Evolutionary conservation across 805 yeast genomes (phyloP), one percentile per base, ranked within the genome.

Genomic region (Hemisphaericaspora nanyangensis): DNA sequence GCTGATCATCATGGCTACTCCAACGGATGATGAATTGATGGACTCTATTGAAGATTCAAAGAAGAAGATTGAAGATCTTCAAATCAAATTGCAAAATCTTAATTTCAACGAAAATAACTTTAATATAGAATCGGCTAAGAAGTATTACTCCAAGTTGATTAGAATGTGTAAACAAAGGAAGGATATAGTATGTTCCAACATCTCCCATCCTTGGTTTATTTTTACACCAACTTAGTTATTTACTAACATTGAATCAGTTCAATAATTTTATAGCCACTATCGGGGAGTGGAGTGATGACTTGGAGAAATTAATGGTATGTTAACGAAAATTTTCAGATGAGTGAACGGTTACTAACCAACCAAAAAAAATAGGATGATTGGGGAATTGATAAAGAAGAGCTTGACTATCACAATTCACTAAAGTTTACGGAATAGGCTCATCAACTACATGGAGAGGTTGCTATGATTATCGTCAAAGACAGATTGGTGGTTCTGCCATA

Each of bases 171-270:
- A 33, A 18, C 34, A 40, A 28, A 37, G 47, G 35, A 43, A 40
- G 28, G 28, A 37, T 11, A 27, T 37, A 15, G 47, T 43, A 37
- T n/a, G 47, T 43, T 8, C n/a, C n/a, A n/a, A n/a, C 17, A 20
- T 10, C 8, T 24, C 16, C 17, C 28, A 24, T 7, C 12, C 10
- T 11, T 13, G 12, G 26, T 10, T 15, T 15, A 17, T 34, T n/a
- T 7, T 17, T 18, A n/a, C 13, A 7, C 6, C 17, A 8, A 18
- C 7, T 37, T 30, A 28, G 36, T 29, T 24, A 28, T 22, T 22
- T 29, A 29, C 31, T 29, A 29, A 29, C 31, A 29, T 25, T 25
- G 15, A 17, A 11, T 2, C 10, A 43, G 40, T 38, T 41, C 15
- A 34, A 34, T 7, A 31, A 37, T 16, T 41, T 47, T 29, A 17